phyloP scores from a whole-genome alignment of 768 basidiomycete genomes.

The Phallus indusiatus region DNA sequence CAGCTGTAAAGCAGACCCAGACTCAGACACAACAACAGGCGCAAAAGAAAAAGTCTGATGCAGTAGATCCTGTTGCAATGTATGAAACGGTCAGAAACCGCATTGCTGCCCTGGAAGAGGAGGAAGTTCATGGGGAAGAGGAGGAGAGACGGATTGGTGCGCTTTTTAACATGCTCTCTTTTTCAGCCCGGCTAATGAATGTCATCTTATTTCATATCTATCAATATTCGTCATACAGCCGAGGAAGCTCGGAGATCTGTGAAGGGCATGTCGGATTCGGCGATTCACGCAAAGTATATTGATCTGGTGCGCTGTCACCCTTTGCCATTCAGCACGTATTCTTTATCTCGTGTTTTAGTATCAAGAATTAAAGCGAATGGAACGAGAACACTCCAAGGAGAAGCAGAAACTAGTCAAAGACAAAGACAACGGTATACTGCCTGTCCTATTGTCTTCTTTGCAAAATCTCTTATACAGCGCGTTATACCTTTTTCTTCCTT shows the following conservation, averaged over 20 bases:
- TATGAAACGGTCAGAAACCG: slow-evolving; percentile 82
- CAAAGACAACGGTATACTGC: slow-evolving; percentile 69
- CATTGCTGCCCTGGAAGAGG: slow-evolving; percentile 85
- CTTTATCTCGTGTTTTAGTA: slow-evolving; percentile 42
- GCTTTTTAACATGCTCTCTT: slow-evolving; percentile 13
- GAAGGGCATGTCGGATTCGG: slow-evolving; percentile 73
- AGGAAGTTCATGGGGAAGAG: slow-evolving; percentile 79
- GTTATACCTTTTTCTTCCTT: slow-evolving; percentile 3
- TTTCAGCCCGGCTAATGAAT: slow-evolving; percentile 3
- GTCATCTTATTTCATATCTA: slow-evolving; percentile 4
- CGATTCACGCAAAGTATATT: slow-evolving; percentile 78
- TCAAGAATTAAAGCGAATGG: slow-evolving; percentile 77
- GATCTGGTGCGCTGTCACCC: slow-evolving; percentile 55
- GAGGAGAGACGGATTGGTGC: slow-evolving; percentile 72
- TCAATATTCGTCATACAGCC: slow-evolving; percentile 34
- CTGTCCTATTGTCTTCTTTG: not conserved
- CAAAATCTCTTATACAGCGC: slow-evolving; percentile 9
- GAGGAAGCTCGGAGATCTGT: slow-evolving; percentile 85
- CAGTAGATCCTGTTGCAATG: slow-evolving; percentile 76
- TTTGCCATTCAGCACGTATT: slow-evolving; percentile 5
- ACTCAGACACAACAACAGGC: slow-evolving; percentile 27
- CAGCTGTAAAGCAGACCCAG: slow-evolving; percentile 18
- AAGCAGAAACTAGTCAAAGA: slow-evolving; percentile 87
- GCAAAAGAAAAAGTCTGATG: slow-evolving; percentile 69
- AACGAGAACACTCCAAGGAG: slow-evolving; percentile 85